Evolutionary conservation across 1,139 yeast genomes (phyloP), one percentile per base, ranked within the genome.

Genomic region (Petasospora fabianii): DNA sequence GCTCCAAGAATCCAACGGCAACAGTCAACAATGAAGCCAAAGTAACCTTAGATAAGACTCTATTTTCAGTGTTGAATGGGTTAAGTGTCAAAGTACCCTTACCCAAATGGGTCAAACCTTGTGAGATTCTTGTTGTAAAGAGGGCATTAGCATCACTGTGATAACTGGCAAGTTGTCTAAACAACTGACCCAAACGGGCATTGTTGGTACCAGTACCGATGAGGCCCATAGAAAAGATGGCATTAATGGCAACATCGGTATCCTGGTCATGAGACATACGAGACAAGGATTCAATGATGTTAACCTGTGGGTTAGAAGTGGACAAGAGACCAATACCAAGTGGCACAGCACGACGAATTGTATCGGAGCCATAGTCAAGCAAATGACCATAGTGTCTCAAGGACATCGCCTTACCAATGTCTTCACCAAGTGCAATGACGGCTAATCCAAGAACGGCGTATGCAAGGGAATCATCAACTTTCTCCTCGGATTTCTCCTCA

Each of bases 181-280:
- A 74, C 50, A 94, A 72, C 68, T 92, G 98, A 2, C 97, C 97
- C 51, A 94, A 73, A 68, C 99, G 84, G 8, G 99, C 98, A 61
- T 94, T 94, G 65, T 92, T 90, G 28, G 98, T 94, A 66, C 99
- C 99, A 21, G 97, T 94, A 59, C 98, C 98, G 51, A 92, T 96
- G 49, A 94, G 68, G 43, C 99, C 98, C 98, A 94, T 90, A 32
- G 96, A 81, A 58, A 86, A 90, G 47, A 92, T 90, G 21, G 98
- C 90, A 59, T 90, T 94, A 61, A 84, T 84, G 5, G 98, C 96
- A 42, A 94, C 97, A 58, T 87, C 96, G 54, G 86, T 69, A 62
- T 92, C 97, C 43, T 88, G 82, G 59, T 94, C 98, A 64, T 94
- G 99, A 3, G 97, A 87, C 65, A 86, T 88, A 62, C 98, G 79